Conservation (phyloP, 2,329 filamentous ascomycete genomes). For the Pestalotiopsis sp. region DNA sequence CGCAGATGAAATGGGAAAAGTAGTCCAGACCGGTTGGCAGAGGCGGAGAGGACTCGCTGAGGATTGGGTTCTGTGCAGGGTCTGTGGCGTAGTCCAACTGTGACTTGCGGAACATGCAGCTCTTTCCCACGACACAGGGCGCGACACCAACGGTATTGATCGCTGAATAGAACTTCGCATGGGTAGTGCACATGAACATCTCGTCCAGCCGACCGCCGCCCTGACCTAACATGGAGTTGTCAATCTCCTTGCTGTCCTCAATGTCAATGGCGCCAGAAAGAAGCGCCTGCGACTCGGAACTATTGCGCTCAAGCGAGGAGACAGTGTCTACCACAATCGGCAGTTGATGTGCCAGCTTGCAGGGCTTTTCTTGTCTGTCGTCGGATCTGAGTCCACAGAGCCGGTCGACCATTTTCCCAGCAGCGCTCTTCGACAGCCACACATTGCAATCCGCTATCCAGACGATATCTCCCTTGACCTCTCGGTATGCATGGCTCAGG, state of each 20-base stretch:
- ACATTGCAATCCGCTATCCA: conserved; percentile 98
- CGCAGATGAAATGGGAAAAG: conserved; percentile 96
- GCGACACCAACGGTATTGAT: conserved; percentile 93
- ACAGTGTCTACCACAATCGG: conserved; percentile 84
- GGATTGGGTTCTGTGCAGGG: conserved; percentile 45
- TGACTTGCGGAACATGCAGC: conserved; percentile 95
- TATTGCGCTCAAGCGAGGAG: conserved; percentile 27
- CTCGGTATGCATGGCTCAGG: conserved; percentile 88
- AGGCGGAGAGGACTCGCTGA: conserved; percentile 39
- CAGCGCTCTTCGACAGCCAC: conserved; percentile 80
- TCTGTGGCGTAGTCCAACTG: conserved; percentile 78
- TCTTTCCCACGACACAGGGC: conserved; percentile 94
- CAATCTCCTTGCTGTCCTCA: conserved; percentile 30
- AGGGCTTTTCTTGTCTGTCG: conserved; percentile 55
- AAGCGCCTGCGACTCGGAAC: conserved; percentile 31
- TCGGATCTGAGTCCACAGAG: conserved; percentile 67
- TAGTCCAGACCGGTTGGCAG: conserved; percentile 76
- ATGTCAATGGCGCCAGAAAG: conserved; percentile 36
- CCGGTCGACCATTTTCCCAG: conserved; percentile 86
- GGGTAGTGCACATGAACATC: conserved; percentile 89
- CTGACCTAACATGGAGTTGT: conserved; percentile 32
- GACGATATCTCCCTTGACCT: conserved; percentile 83
- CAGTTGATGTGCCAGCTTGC: conserved; percentile 94
- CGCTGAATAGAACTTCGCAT: conserved; percentile 96
- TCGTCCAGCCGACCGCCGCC: conserved; percentile 89